phyloP scores from a whole-genome alignment of 2,329 filamentous ascomycete species.

The Chaetomiaceae sp. region DNA sequence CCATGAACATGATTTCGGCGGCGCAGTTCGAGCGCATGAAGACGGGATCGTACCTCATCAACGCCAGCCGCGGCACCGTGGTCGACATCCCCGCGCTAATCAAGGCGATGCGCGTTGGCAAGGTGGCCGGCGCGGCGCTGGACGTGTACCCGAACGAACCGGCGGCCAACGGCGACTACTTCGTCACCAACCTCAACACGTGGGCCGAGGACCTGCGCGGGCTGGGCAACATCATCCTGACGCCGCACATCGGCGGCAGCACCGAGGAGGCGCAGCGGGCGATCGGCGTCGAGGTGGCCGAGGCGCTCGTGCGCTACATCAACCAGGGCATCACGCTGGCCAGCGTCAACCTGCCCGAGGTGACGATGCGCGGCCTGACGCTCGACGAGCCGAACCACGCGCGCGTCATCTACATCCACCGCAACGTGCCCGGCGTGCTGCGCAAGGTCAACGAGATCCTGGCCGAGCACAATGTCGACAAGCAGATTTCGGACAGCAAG shows the following conservation, averaged over 20 bases:
- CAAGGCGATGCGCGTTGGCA: slow-evolving; percentile 76
- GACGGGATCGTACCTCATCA: slow-evolving; percentile 86
- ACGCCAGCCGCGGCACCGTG: slow-evolving; percentile 87
- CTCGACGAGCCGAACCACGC: slow-evolving; percentile 85
- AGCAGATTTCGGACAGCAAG: slow-evolving; percentile 94
- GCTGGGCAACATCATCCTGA: slow-evolving; percentile 88
- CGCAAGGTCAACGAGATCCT: slow-evolving; percentile 93
- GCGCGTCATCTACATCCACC: slow-evolving; percentile 92
- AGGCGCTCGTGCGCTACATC: slow-evolving; percentile 86
- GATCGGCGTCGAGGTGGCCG: slow-evolving; percentile 87
- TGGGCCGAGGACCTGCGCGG: slow-evolving; percentile 82
- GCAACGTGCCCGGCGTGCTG: slow-evolving; percentile 92
- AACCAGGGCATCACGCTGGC: slow-evolving; percentile 89
- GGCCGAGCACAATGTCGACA: slow-evolving; percentile 94
- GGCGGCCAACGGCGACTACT: slow-evolving; percentile 90
- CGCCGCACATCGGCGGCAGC: slow-evolving; percentile 93
- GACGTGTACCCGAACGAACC: slow-evolving; percentile 96
- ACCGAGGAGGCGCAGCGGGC: slow-evolving; percentile 96
- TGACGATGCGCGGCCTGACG: slow-evolving; percentile 81
- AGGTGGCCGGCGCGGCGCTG: slow-evolving; percentile 87
- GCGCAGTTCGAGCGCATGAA: slow-evolving; percentile 84
- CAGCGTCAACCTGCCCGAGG: slow-evolving; percentile 95
- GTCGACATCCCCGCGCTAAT: slow-evolving; percentile 92
- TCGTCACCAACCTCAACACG: slow-evolving; percentile 72
- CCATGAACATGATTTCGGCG: slow-evolving; percentile 82